Percentiles rank a stretch among this genome's conserved stretches.
These are phyloP conservation scores for Porpolomopsis calyptriformis DNA, from an alignment of 768 basidiomycete genomes.

Conservation along the genomic window DNA sequence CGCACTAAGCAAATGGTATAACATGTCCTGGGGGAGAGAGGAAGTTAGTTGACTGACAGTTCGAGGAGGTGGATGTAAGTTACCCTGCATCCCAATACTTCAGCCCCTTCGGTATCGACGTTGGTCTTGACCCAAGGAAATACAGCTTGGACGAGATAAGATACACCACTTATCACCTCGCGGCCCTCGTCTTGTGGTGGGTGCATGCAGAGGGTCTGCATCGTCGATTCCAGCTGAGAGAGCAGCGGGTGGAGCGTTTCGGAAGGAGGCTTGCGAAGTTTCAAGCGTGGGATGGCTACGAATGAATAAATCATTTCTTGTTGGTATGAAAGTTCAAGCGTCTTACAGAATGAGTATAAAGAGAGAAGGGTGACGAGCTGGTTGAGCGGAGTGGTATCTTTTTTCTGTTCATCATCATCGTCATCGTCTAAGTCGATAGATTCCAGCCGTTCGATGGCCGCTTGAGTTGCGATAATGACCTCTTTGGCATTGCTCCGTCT, in stretches of 20 bases:
- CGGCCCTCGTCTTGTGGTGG: conserved; percentile 24
- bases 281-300: conserved; percentile 37
- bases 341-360: conserved; percentile 31
- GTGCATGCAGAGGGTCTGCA: conserved; percentile 18
- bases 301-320: conserved; percentile 1
- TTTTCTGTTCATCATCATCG: conserved; percentile 10
- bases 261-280: conserved; percentile 29
- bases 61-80: conserved; percentile 4
- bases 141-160: conserved; percentile 19
- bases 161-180: conserved; percentile 19
- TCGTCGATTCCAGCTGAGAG: conserved; percentile 24
- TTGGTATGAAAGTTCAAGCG: not conserved
- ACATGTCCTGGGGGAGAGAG: conserved; percentile 15
- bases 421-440: conserved; percentile 11
- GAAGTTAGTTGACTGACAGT: not conserved
- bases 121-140: conserved; percentile 22
- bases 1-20: conserved; percentile 25
- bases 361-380: conserved; percentile 30
- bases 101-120: conserved; percentile 13
- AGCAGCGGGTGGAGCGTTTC: conserved; percentile 34
- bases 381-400: conserved; percentile 17
- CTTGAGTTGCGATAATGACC: conserved; percentile 36
- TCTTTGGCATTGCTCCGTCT: conserved; percentile 36
- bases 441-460: conserved; percentile 31
- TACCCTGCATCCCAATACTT: conserved; percentile 22